phyloP scores from a whole-genome alignment of 176 grass and related monocot genomes.

The Carex kokanica region DNA sequence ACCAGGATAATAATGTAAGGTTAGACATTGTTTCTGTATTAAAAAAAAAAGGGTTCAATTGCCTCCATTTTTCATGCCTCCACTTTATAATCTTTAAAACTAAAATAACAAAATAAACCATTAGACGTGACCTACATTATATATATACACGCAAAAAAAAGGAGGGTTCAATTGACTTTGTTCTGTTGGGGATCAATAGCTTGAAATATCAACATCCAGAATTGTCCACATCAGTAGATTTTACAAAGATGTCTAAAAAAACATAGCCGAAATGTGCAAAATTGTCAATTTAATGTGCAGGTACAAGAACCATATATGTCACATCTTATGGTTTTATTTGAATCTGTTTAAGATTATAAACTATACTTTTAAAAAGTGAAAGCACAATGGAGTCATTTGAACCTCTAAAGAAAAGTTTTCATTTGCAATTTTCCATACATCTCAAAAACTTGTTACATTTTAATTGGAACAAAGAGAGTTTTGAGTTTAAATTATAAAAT shows the following conservation, averaged over 20 bases:
- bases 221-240: background rate
- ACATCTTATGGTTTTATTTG: background rate
- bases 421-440: background rate
- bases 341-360: too few relatives aligned
- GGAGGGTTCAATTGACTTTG: background rate
- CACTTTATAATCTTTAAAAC: background rate
- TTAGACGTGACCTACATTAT: background rate
- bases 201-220: background rate
- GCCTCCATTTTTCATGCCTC: background rate
- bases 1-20: background rate
- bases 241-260: too few relatives aligned
- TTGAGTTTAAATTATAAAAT: background rate
- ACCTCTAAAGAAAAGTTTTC: background rate
- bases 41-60: background rate
- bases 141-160: background rate
- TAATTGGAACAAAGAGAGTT: background rate
- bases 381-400: background rate
- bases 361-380: too few relatives aligned
- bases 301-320: background rate
- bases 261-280: background rate
- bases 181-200: background rate
- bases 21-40: background rate
- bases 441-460: background rate
- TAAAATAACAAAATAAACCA: background rate
- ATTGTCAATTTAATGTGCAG: background rate